Conservation (phyloP, 2,329 filamentous ascomycete species). For the Fonsecaea multimorphosa region DNA sequence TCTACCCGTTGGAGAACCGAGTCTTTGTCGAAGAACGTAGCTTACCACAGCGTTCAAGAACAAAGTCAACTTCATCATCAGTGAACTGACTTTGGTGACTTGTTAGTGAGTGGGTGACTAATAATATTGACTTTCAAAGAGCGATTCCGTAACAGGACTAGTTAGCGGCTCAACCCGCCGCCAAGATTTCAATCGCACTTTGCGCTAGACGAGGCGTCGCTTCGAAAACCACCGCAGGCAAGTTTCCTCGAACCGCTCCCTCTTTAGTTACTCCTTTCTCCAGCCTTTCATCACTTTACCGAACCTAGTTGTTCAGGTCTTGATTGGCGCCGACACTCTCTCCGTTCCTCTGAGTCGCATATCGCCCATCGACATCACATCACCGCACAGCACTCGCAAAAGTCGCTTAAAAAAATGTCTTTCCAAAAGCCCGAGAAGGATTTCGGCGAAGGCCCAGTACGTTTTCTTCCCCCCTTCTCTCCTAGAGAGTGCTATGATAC, state of each 20-base stretch:
- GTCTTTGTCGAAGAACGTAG: background rate
- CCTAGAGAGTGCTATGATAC: too few species aligned
- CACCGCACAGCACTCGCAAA: slow-evolving; percentile 41
- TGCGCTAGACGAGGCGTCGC: background rate
- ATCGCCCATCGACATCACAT: slow-evolving; percentile 30
- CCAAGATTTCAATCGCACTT: slow-evolving; percentile 31
- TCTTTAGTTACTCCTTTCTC: slow-evolving; percentile 24
- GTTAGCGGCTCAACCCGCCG: slow-evolving; percentile 1
- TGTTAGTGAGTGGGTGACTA: background rate
- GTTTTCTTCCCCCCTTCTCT: slow-evolving; percentile 45
- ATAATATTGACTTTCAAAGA: background rate
- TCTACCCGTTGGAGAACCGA: background rate
- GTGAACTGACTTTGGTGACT: background rate
- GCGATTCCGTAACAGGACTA: background rate
- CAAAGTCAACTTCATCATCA: background rate
- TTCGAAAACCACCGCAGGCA: background rate
- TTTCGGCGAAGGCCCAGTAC: slow-evolving; percentile 80
- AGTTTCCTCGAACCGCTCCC: background rate
- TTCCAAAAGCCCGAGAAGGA: slow-evolving; percentile 96
- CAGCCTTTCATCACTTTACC: slow-evolving; percentile 79
- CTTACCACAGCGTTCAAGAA: background rate
- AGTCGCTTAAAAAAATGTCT: slow-evolving; percentile 75
- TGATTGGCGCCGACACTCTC: slow-evolving; percentile 64
- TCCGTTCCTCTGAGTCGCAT: slow-evolving; percentile 4
- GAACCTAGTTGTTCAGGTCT: slow-evolving; percentile 79